phyloP scores from a whole-genome alignment of 2,329 filamentous ascomycete species.

The Alternaria consortialis region DNA sequence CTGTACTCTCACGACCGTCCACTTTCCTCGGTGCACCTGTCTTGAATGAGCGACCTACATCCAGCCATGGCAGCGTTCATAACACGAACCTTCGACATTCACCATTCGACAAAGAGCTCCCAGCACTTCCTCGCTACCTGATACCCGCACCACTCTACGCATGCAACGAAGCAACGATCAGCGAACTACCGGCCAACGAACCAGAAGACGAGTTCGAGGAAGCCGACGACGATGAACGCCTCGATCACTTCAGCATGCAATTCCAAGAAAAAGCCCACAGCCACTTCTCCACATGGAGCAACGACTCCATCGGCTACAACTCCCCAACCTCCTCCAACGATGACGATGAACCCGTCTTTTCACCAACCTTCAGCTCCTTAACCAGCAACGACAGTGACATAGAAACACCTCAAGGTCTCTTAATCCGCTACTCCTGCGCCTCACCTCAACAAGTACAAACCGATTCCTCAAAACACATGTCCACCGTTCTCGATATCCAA shows the following conservation, averaged over 20 bases:
- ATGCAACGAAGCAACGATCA: constrained; percentile 22
- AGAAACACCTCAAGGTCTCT: constrained; percentile 33
- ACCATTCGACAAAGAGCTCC: constrained; percentile 41
- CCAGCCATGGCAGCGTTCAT: constrained; percentile 35
- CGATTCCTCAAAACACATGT: constrained; percentile 1
- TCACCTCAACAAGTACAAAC: constrained; percentile 19
- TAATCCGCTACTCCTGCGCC: constrained; percentile 29
- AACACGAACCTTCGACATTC: constrained; percentile 25
- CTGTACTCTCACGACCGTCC: constrained; percentile 32
- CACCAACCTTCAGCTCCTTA: constrained; percentile 45
- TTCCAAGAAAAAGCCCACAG: constrained; percentile 34
- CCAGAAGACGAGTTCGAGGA: constrained; percentile 25
- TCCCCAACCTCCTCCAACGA: constrained; percentile 32
- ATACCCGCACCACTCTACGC: constrained; percentile 43
- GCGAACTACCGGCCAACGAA: constrained; percentile 18
- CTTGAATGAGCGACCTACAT: constrained; percentile 36
- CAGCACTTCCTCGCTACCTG: constrained; percentile 42
- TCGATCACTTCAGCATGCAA: constrained; percentile 19
- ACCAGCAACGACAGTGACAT: constrained; percentile 43
- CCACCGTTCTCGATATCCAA: constrained; percentile 16
- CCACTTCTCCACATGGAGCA: constrained; percentile 48
- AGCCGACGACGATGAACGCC: constrained; percentile 21
- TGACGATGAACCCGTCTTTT: constrained; percentile 33
- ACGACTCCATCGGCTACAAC: constrained; percentile 37
- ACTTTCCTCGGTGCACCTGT: constrained; percentile 24